phyloP scores from a whole-genome alignment of 202 grass and related monocot species.

The Elaeis oleifera region DNA sequence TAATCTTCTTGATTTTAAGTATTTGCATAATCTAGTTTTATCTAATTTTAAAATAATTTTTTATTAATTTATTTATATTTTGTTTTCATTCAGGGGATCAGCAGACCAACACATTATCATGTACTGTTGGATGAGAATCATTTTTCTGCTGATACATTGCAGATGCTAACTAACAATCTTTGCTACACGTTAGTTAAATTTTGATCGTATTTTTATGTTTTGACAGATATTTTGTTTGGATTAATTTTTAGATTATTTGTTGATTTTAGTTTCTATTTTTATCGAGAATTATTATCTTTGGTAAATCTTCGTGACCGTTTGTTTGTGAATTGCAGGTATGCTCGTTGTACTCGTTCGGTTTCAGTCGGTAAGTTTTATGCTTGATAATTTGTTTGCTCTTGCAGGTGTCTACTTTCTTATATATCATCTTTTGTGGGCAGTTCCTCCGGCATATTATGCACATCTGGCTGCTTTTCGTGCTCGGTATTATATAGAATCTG shows the following conservation, averaged over 20 bases:
- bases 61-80: not conserved
- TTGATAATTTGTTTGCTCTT: not conserved
- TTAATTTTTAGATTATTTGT: not conserved
- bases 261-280: no score
- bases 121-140: conserved; percentile 58
- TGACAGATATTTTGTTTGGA: not conserved
- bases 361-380: conserved; percentile 48
- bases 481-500: conserved; percentile 62
- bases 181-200: conserved; percentile 62
- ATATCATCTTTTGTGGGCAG: conserved; percentile 20
- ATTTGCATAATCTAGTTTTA: no score
- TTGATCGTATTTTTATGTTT: not conserved
- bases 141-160: conserved; percentile 55
- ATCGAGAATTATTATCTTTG: no score
- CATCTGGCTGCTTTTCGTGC: conserved; percentile 72
- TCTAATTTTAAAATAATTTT: no score
- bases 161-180: conserved; percentile 62
- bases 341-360: conserved; percentile 72
- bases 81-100: conserved; percentile 50
- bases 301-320: not conserved
- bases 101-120: conserved; percentile 72
- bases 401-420: not conserved
- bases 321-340: conserved; percentile 49
- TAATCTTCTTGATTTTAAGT: no score
- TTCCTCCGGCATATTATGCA: conserved; percentile 76